A percentile compares a stretch with the other conserved stretches of the same genome.
phyloP scores from a whole-genome alignment of 805 yeast genomes.

The Dipodascus geniculatus region DNA sequence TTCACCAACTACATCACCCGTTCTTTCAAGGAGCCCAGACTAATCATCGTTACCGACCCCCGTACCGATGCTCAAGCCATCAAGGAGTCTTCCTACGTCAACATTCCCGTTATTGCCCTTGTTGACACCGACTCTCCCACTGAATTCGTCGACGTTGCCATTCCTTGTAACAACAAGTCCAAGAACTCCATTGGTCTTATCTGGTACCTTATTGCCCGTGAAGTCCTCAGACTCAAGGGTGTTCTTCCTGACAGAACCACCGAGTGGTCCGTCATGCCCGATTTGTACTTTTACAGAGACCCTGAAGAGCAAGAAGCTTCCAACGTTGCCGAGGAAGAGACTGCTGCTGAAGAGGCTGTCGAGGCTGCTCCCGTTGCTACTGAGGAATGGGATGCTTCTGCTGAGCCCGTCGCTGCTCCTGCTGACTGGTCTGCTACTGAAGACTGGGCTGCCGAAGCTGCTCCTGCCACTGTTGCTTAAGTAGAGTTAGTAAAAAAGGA shows the following conservation, averaged over 20 bases:
- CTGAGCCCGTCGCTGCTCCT: constrained; percentile 38
- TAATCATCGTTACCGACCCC: constrained; percentile 98
- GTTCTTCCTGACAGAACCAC: constrained; percentile 90
- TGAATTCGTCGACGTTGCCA: constrained; percentile 98
- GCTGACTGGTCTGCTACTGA: constrained; percentile 47
- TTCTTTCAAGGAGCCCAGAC: constrained; percentile 99
- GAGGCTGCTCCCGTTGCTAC: constrained; percentile 43
- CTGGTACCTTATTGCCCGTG: constrained; percentile 99
- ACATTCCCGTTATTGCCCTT: constrained; percentile 99
- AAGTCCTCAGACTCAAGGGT: constrained; percentile 98
- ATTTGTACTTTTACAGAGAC: constrained; percentile 99
- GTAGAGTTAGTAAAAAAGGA: background rate
- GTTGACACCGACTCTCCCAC: constrained; percentile 98
- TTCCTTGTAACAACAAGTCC: constrained; percentile 99
- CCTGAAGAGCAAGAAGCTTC: constrained; percentile 91
- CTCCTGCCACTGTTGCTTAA: constrained; percentile 21
- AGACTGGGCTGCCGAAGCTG: constrained; percentile 34
- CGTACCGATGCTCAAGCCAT: constrained; percentile 99
- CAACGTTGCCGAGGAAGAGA: constrained; percentile 53
- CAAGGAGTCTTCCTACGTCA: constrained; percentile 99
- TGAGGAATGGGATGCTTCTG: constrained; percentile 35
- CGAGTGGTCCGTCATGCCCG: constrained; percentile 99
- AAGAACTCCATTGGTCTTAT: constrained; percentile 98
- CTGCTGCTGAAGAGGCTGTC: constrained; percentile 55
- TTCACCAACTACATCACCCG: constrained; percentile 99